Evolutionary conservation across 441 rosid genomes (phyloP).

Genomic region (Euphorbia corollata): DNA sequence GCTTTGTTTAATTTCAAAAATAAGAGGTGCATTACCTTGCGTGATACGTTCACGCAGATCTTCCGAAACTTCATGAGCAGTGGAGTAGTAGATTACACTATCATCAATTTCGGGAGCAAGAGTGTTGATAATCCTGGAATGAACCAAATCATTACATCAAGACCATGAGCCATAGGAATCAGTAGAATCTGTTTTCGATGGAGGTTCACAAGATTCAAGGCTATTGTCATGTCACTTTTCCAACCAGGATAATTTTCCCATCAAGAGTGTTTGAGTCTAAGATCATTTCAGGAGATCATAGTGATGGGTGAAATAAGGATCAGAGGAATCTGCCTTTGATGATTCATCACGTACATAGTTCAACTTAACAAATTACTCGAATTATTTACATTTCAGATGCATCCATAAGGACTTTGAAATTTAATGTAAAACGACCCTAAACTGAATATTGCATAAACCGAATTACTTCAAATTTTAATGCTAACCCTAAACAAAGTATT

Average conservation of each 20-base stretch:
- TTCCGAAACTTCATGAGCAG: constrained; percentile 9
- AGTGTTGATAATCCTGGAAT: constrained; percentile 7
- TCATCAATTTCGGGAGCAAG: neutral
- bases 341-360: neutral
- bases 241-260: neutral
- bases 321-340: constrained; percentile 6
- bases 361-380: too few relatives aligned
- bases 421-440: too few relatives aligned
- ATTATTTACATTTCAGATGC: too few relatives aligned
- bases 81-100: neutral
- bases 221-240: neutral
- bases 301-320: neutral
- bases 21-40: neutral
- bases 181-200: neutral
- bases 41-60: constrained; percentile 2
- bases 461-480: too few relatives aligned
- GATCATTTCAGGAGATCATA: neutral
- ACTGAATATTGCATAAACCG: too few relatives aligned
- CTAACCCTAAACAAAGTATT: too few relatives aligned
- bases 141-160: constrained; percentile 9
- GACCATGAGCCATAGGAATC: neutral
- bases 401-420: too few relatives aligned
- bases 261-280: neutral
- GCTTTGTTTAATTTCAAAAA: constrained; percentile 6
- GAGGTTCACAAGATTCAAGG: neutral